These are phyloP conservation scores for Cercospora canescens DNA, from an alignment of 2,329 filamentous ascomycete species.

Conservation along the genomic window DNA sequence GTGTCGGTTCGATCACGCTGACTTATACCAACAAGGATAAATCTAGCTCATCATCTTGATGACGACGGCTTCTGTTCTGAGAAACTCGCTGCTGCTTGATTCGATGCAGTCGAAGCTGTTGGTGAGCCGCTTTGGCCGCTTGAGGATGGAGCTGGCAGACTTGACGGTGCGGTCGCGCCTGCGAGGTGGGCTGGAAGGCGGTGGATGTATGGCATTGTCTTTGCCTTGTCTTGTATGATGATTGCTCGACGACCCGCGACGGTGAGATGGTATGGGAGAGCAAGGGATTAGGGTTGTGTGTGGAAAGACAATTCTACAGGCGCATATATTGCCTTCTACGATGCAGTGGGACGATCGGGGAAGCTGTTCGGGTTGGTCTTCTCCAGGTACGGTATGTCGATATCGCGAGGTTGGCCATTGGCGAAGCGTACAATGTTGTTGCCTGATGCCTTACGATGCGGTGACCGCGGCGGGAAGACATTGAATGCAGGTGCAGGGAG, in stretches of 20 bases:
- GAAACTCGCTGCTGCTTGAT: not conserved
- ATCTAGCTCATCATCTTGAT: not conserved
- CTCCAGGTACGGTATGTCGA: not conserved
- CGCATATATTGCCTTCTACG: not conserved
- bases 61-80: not conserved
- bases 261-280: no score
- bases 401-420: conserved; percentile 10
- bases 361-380: not conserved
- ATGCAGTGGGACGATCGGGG: not conserved
- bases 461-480: not conserved
- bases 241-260: not conserved
- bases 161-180: not conserved
- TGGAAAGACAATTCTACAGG: no score
- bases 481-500: not conserved
- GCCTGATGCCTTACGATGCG: conserved; percentile 10
- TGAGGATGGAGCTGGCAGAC: not conserved
- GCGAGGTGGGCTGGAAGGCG: conserved; percentile 7
- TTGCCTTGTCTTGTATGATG: not conserved
- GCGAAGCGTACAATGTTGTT: conserved; percentile 1
- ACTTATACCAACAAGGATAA: not conserved
- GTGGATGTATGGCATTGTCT: conserved; percentile 14
- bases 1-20: not conserved
- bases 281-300: no score
- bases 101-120: not conserved
- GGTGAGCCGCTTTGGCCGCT: not conserved